Evolutionary conservation across 1,284 basidiomycete species (phyloP), one percentile per base, ranked within the genome.

Genomic region (Leccinum pseudoinsigne): DNA sequence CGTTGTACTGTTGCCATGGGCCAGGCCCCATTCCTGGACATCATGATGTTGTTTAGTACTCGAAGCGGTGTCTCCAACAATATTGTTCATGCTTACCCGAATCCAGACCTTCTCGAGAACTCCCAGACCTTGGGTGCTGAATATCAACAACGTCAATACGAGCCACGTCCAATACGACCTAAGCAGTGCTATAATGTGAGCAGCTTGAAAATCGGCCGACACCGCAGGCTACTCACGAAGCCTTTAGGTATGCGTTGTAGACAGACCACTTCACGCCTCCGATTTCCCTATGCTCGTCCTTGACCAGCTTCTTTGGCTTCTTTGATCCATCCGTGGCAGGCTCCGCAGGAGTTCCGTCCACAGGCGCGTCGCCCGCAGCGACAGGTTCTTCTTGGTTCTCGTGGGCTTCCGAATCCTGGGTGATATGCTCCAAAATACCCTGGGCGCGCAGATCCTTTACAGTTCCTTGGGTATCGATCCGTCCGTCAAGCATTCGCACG

Each of bases 211-310:
- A 36, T 31, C 2, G 1, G 5, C 26, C 5, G 12, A 38, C 1
- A 1, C 1, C 9, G 21, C 59, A 50, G 2, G 72, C 71, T 2
- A 63, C 70, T 66, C 59, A 84, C 83, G 84, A 83, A 16, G 84
- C 82, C 64, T 79, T 78, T 63, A 90, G 76, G 71, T 90, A 90
- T 1, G 84, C 80, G 57, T 84, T 83, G 70, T 90, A 90, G 50
- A 89, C 85, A 7, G 74, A 70, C 82, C 83, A 86, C 68, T 88
- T 87, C 64, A 90, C 89, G 50, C 81, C 81, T 1, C 89, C 88
- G 5, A 79, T 79, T 45, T 85, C 83, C 18, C 88, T 75, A 60
- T 84, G 82, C 68, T 87, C 86, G 31, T 83, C 84, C 62, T 83
- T 81, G 31, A 87, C 71, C 21, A 86, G 68, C 68, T 85, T 86